Conservation (phyloP, 768 basidiomycete genomes). For the Boletellus emodensis region DNA sequence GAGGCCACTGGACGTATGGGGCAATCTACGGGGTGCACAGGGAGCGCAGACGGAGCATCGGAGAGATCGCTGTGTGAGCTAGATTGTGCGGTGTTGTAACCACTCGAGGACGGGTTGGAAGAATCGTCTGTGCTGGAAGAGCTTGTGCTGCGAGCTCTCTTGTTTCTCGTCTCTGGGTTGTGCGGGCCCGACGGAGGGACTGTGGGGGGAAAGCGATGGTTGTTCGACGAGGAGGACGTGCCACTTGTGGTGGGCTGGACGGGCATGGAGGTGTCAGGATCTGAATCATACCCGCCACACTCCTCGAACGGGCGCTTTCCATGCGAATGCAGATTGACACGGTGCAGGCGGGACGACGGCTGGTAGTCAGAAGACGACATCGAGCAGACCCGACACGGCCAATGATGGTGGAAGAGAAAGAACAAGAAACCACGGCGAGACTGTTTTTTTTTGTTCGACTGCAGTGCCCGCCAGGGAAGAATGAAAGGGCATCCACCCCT, state of each 20-base stretch:
- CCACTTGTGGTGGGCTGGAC: conserved; percentile 23
- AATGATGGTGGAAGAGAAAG: conserved; percentile 19
- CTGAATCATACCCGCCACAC: conserved; percentile 33
- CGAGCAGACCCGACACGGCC: conserved; percentile 7
- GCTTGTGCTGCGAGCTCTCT: conserved; percentile 54
- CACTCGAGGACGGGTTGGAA: conserved; percentile 36
- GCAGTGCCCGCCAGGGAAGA: no score
- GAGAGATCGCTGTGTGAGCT: conserved; percentile 32
- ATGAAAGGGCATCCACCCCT: no score
- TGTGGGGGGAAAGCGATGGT: conserved; percentile 9
- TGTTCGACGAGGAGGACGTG: conserved; percentile 18
- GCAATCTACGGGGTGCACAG: conserved; percentile 14
- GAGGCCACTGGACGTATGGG: conserved; percentile 20
- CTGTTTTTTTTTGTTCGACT: conserved; percentile 8
- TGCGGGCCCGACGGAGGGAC: conserved; percentile 17
- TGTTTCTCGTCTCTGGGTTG: conserved; percentile 49
- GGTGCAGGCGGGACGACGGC: conserved; percentile 23
- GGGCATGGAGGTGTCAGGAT: conserved; percentile 27
- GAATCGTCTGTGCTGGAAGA: conserved; percentile 38
- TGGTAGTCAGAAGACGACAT: conserved; percentile 25
- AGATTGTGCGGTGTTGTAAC: conserved; percentile 32
- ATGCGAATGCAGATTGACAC: conserved; percentile 24
- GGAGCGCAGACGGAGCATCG: conserved; percentile 14
- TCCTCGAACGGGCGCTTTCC: conserved; percentile 33
- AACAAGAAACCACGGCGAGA: not conserved